phyloP scores from a whole-genome alignment of 768 basidiomycete species.

The Tephrocybe rancida region DNA sequence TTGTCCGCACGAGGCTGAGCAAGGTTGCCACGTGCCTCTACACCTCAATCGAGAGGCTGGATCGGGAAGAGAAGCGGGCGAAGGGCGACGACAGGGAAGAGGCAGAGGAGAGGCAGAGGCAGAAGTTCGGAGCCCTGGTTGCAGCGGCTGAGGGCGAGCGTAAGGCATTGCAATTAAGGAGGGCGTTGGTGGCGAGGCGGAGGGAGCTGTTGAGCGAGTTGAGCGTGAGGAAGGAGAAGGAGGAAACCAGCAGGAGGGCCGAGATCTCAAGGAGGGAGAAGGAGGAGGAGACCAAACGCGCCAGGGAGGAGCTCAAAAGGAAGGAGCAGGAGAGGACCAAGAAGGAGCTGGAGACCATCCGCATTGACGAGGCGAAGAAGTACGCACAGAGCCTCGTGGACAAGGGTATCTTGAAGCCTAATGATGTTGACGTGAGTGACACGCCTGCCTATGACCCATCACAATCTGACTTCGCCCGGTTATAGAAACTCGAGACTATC shows the following conservation, averaged over 20 bases:
- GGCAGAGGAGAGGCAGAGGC: slow-evolving; percentile 58
- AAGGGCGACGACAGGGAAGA: slow-evolving; percentile 25
- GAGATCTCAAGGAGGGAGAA: slow-evolving; percentile 67
- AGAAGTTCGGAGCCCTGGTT: slow-evolving; percentile 62
- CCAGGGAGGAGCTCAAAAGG: slow-evolving; percentile 64
- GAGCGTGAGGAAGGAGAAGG: slow-evolving; percentile 83
- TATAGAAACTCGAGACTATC: slow-evolving; percentile 76
- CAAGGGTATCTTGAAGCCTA: slow-evolving; percentile 66
- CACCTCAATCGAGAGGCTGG: slow-evolving; percentile 61
- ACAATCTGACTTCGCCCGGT: slow-evolving; percentile 8
- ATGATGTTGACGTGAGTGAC: slow-evolving; percentile 65
- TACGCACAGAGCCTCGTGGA: slow-evolving; percentile 83
- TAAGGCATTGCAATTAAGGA: slow-evolving; percentile 71
- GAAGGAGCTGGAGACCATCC: slow-evolving; percentile 79
- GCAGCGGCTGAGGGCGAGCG: slow-evolving; percentile 72
- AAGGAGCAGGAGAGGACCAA: slow-evolving; percentile 65
- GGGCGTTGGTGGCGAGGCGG: slow-evolving; percentile 84
- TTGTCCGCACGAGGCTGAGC: slow-evolving; percentile 78
- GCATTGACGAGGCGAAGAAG: slow-evolving; percentile 84
- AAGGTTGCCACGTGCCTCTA: slow-evolving; percentile 75
- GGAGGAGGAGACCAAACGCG: slow-evolving; percentile 64
- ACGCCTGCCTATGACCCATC: slow-evolving; percentile 9
- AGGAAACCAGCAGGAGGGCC: slow-evolving; percentile 78
- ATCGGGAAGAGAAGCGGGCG: slow-evolving; percentile 43
- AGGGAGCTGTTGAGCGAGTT: slow-evolving; percentile 86